A percentile compares a stretch with the other conserved stretches of the same genome.
Evolutionary conservation across 1,284 basidiomycete species (phyloP).

Genomic region (Phlebopus sp.): DNA sequence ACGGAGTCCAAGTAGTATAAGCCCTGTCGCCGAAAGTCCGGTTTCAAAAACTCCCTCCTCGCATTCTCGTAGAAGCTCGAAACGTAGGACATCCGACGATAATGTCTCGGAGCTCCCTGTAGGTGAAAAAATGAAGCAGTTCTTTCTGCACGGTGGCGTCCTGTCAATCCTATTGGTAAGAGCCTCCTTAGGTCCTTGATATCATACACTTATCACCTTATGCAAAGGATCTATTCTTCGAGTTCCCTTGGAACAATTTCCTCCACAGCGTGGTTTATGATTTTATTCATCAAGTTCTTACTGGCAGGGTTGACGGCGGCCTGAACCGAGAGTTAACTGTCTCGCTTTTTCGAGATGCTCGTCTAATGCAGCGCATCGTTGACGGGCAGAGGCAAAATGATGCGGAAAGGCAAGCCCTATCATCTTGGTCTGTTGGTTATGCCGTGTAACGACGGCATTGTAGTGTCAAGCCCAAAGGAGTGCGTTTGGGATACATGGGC

Average conservation of each 20-base stretch:
- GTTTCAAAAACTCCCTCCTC: slow-evolving; percentile 37
- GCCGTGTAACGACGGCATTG: slow-evolving; percentile 10
- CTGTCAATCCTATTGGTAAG: slow-evolving; percentile 73
- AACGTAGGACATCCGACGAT: slow-evolving; percentile 41
- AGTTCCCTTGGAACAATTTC: slow-evolving; percentile 98
- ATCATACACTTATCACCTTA: slow-evolving; percentile 1
- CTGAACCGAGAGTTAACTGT: slow-evolving; percentile 80
- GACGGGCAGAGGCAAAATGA: slow-evolving; percentile 83
- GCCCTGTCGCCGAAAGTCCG: slow-evolving; percentile 36
- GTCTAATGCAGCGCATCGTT: slow-evolving; percentile 78
- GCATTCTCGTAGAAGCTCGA: slow-evolving; percentile 52
- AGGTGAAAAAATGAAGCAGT: slow-evolving; percentile 78
- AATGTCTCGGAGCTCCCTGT: slow-evolving; percentile 36
- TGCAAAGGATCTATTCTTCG: slow-evolving; percentile 85
- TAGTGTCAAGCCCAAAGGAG: slow-evolving; percentile 65
- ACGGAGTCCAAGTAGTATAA: slow-evolving; percentile 21
- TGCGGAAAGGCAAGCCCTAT: slow-evolving; percentile 53
- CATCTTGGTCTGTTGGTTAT: slow-evolving; percentile 4
- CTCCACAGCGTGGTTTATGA: slow-evolving; percentile 97
- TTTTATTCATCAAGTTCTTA: slow-evolving; percentile 92
- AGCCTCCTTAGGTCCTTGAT: slow-evolving; percentile 13
- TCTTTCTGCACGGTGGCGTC: slow-evolving; percentile 71
- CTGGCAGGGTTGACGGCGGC: slow-evolving; percentile 75
- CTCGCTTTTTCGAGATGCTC: slow-evolving; percentile 77
- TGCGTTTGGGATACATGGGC: slow-evolving; percentile 94